Base-by-base conservation (phyloP, 2,329 filamentous ascomycete genomes). In the Fusarium pininemorale region DNA sequence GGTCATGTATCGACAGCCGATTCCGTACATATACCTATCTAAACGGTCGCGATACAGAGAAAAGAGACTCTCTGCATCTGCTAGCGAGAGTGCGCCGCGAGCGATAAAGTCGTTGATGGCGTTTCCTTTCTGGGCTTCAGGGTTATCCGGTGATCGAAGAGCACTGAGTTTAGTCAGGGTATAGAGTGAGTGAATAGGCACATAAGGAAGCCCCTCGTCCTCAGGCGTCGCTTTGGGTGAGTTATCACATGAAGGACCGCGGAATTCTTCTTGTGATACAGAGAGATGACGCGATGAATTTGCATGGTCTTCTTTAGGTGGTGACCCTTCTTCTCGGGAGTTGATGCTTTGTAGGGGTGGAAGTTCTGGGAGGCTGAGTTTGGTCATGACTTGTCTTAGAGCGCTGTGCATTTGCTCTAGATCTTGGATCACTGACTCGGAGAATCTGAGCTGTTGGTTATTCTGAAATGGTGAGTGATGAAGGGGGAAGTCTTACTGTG, bases 21-120 rank as follows among this genome's bases (percentile, higher is more conserved):
- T 87, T 5, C 85, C 85, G 64, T 87, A 89, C 70, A 89, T 84
- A 54, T 87, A 85, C 54, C 86, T 84, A 63, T 89, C 88, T 64
- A 89, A 84, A 1, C 84, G 85, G 53, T 86, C 83, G 51, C 84
- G 85, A 71, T 88, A 89, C 16, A 88, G 81, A 7, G 82, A 79
- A 72, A 88, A 89, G 0, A 89, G 78, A 50, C 87, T 83, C 53
- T 89, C 84, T 0, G 87, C 87, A 65, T 88, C 87, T 6, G 83
- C 81, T 7, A 86, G 59, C 1, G 85, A 81, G 4, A 89, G 77
- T 12, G 83, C 70, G 0, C 87, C 87, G 0, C 78, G 77, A 3
- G 81, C 77, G 24, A 84, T 81, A 7, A 84, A 81, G 65, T 84
- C 83, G 41, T 80, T 75, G 22, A 79, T 77, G 6, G 70, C 72